A percentile compares a stretch with the other conserved stretches of the same genome.
phyloP scores from a whole-genome alignment of 2,329 filamentous ascomycete species.

The Pseudocercospora cruenta region DNA sequence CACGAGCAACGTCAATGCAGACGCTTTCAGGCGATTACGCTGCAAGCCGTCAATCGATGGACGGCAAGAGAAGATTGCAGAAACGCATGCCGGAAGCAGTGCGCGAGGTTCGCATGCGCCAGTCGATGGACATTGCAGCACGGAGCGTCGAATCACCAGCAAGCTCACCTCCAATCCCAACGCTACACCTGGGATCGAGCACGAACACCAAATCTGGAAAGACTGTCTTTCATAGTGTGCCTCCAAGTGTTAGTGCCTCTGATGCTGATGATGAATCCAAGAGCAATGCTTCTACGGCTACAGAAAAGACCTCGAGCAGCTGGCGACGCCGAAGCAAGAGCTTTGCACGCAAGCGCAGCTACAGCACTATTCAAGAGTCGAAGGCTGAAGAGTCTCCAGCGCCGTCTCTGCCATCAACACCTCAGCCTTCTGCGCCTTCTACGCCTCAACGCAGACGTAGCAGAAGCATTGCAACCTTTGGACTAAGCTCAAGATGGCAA shows the following conservation, averaged over 20 bases:
- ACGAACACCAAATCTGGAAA: background rate
- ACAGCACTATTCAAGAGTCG: constrained; percentile 20
- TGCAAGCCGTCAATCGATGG: constrained; percentile 6
- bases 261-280: constrained; percentile 24
- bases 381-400: constrained; percentile 6
- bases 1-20: constrained; percentile 1
- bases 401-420: background rate
- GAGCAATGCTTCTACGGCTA: constrained; percentile 1
- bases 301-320: constrained; percentile 6
- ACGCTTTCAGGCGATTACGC: background rate
- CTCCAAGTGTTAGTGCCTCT: constrained; percentile 16
- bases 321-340: constrained; percentile 29
- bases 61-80: constrained; percentile 26
- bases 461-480: constrained; percentile 17
- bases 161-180: constrained; percentile 3
- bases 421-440: constrained; percentile 5
- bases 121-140: constrained; percentile 15
- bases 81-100: constrained; percentile 37
- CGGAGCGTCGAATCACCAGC: constrained; percentile 8
- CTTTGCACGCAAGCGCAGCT: constrained; percentile 24
- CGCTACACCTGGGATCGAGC: background rate
- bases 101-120: constrained; percentile 17
- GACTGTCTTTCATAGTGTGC: constrained; percentile 13
- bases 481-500: background rate
- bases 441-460: constrained; percentile 17